These are phyloP conservation scores for Phyllosticta citriasiana DNA, from an alignment of 2,329 filamentous ascomycete species.

Conservation along the genomic window DNA sequence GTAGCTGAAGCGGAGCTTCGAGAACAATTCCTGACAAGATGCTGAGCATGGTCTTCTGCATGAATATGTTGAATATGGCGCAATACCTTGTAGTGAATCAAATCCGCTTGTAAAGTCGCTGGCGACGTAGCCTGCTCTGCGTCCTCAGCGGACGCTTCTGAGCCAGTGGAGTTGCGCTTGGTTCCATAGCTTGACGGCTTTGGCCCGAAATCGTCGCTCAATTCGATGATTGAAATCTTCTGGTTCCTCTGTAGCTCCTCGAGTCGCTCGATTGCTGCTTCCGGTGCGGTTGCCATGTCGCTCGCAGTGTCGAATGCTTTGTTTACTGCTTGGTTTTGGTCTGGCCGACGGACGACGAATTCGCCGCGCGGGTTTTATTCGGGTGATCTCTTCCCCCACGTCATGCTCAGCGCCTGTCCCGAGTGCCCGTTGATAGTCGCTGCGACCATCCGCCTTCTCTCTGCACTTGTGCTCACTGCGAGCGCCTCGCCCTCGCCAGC, in stretches of 20 bases:
- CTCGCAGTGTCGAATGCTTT: background rate
- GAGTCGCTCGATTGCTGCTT: conserved; percentile 23
- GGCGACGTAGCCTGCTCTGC: conserved; percentile 59
- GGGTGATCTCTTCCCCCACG: background rate
- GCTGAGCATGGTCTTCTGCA: background rate
- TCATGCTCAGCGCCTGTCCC: conserved; percentile 37
- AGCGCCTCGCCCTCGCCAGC: background rate
- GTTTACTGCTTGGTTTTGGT: background rate
- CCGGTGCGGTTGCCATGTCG: conserved; percentile 1
- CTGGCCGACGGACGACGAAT: background rate
- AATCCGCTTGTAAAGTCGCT: conserved; percentile 68
- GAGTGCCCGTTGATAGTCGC: background rate
- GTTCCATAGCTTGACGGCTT: conserved; percentile 33
- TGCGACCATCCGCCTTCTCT: background rate
- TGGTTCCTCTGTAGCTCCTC: conserved; percentile 49
- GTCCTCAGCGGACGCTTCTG: conserved; percentile 59
- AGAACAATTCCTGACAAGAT: conserved; percentile 64
- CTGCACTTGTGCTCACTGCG: background rate
- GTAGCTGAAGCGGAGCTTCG: conserved; percentile 93
- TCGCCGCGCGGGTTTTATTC: background rate
- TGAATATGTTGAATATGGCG: background rate
- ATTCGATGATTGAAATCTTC: conserved; percentile 60
- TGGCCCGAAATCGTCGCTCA: conserved; percentile 63
- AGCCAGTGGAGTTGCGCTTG: conserved; percentile 46
- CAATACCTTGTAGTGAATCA: conserved; percentile 69